Evolutionary conservation across 1,139 yeast genomes (phyloP).

Genomic region (Saccharomycopsis crataegensis): DNA sequence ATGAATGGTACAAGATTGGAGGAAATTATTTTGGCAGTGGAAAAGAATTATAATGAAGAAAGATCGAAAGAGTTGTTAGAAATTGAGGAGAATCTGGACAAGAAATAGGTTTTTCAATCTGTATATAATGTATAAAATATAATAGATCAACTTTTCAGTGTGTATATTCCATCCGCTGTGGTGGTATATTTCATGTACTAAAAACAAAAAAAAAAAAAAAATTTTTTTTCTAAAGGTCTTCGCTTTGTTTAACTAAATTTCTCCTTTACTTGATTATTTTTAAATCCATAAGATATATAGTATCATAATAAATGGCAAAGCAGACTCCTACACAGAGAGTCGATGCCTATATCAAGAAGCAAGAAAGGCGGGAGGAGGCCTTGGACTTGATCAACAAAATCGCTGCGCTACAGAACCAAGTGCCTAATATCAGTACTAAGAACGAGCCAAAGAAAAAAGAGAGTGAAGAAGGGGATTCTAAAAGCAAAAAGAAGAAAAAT

Average conservation of each 20-base stretch:
- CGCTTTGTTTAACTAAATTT: not conserved
- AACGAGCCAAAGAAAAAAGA: slow-evolving; percentile 20
- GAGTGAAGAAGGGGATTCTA: not conserved
- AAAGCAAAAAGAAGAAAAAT: slow-evolving; percentile 24
- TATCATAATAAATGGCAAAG: slow-evolving; percentile 3
- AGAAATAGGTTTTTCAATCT: not conserved
- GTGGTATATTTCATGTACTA: not conserved
- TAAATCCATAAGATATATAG: not conserved
- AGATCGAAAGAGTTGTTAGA: slow-evolving; percentile 34
- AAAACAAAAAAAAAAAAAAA: not conserved
- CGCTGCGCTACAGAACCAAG: slow-evolving; percentile 10
- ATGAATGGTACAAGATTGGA: slow-evolving; percentile 66
- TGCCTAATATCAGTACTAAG: slow-evolving; percentile 22
- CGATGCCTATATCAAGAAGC: slow-evolving; percentile 15
- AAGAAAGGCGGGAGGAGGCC: slow-evolving; percentile 18
- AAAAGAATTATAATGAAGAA: slow-evolving; percentile 39
- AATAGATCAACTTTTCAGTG: not conserved
- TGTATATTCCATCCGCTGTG: not conserved
- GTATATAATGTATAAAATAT: not conserved
- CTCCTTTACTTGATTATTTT: not conserved
- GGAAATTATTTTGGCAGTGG: slow-evolving; percentile 51
- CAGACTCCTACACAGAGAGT: slow-evolving; percentile 14
- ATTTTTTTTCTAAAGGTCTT: not conserved
- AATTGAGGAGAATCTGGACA: not conserved
- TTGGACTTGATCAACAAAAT: slow-evolving; percentile 17